Evolutionary conservation across 345 rosid species (phyloP).

Genomic region (Kandelia obovata): DNA sequence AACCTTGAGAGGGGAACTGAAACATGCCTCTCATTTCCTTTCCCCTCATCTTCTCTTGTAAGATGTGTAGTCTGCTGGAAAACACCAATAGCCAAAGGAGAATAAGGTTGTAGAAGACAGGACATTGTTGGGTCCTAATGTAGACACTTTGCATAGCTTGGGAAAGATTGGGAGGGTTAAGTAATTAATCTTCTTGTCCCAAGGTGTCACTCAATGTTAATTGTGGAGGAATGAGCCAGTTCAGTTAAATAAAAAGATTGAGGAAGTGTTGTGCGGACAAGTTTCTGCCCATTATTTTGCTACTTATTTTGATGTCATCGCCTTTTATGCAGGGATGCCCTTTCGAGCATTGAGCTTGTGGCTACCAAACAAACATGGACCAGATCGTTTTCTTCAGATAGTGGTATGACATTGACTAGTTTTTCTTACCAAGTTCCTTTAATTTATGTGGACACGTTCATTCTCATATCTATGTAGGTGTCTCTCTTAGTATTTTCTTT

Average conservation of each 20-base stretch:
- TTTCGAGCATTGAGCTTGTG: conserved; percentile 28
- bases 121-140: no score
- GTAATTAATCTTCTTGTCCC: no score
- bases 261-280: not conserved
- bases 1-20: no score
- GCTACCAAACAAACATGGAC: conserved; percentile 42
- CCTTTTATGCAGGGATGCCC: conserved; percentile 30
- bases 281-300: not conserved
- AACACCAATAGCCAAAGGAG: no score
- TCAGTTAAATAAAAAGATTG: not conserved
- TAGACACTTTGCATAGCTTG: no score
- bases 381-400: conserved; percentile 63
- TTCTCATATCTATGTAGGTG: not conserved
- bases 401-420: conserved; percentile 41
- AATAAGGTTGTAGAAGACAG: no score
- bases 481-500: not conserved
- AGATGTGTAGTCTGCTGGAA: no score
- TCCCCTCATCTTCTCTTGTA: no score
- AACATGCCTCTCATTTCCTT: no score
- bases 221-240: no score
- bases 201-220: no score
- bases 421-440: not conserved
- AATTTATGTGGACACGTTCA: not conserved
- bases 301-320: not conserved
- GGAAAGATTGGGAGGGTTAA: no score